Conservation (phyloP, 1,284 basidiomycete species). For the Sanghuangporus baumii region DNA sequence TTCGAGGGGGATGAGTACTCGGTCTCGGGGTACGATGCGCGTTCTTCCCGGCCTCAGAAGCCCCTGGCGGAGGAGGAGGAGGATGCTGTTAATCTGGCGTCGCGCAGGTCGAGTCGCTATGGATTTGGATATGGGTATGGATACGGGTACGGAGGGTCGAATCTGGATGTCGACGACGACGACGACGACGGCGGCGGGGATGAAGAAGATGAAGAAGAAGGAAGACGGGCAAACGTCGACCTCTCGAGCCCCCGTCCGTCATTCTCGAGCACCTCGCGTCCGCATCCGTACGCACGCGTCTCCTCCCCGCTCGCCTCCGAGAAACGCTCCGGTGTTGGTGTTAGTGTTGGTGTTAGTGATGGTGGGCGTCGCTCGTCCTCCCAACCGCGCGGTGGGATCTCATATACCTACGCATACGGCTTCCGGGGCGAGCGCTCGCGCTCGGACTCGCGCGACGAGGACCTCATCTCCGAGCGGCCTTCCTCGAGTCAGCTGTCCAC, state of each 20-base stretch:
- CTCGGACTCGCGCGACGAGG: too few species aligned
- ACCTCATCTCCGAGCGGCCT: too few species aligned
- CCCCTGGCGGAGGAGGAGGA: background rate
- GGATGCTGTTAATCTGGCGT: background rate
- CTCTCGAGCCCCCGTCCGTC: background rate
- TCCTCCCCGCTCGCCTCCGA: background rate
- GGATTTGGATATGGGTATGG: background rate
- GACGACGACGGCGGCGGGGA: background rate
- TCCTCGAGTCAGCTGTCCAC: too few species aligned
- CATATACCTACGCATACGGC: background rate
- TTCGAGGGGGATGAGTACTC: slow-evolving; percentile 4
- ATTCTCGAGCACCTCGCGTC: background rate
- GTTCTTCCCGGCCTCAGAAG: background rate
- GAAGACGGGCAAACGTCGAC: background rate
- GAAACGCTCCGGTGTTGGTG: background rate
- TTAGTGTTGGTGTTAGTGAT: too few species aligned
- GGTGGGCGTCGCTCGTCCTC: background rate
- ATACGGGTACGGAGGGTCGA: background rate
- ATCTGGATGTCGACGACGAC: background rate
- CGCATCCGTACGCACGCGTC: background rate
- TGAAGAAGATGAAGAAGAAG: background rate
- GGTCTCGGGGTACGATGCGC: background rate
- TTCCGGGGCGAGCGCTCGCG: too few species aligned
- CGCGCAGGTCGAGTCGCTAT: background rate
- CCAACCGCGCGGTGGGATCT: background rate